Base-by-base conservation (phyloP, 2,329 filamentous ascomycete species). In the Claviceps cyperi region DNA sequence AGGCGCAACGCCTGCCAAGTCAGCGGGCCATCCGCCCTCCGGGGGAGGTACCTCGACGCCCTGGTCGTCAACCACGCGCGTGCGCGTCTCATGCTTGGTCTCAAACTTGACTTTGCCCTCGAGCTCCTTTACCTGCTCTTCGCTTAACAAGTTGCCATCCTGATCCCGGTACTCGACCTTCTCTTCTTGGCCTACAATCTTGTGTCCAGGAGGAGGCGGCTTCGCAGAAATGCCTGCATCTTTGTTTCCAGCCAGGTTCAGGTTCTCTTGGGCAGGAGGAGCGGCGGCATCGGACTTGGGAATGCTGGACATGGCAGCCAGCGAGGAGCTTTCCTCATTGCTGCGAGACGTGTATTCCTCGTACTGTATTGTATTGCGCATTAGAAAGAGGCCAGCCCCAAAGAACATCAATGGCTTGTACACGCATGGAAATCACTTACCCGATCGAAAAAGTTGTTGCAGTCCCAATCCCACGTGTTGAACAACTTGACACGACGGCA, bases 21-120 rank as follows among this genome's bases (percentile, higher is more conserved):
- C 62, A 46, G 67, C 60, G 15, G 60, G 61, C 64, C 60, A 64
- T 21, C 64, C 70, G 39, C 67, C 72, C 22, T 66, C 63, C 14
- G 70, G 69, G 36, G 65, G 58, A 11, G 65, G 64, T n/a, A 95
- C 68, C 62, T 94, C 86, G 56, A 90, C 88, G 52, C 90, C 92
- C 43, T 80, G 66, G 48, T 78, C 78, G 65, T 95, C 88, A 40
- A 95, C 74, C 50, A 97, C 68, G 51, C 87, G 83, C 8, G 89
- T 96, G 56, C 86, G 79, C n/a, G 91, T 96, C 73, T 97, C 91
- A 64, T 96, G 96, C 57, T 84, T 84, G 13, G 92, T 97, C 70
- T 94, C 83, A 70, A 98, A 96, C 60, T 88, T 87, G 52, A 97
- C 90, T 68, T 95, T 94, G 60, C 91, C 92, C 65, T 91, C 79